A percentile compares a stretch with the other conserved stretches of the same genome.
Evolutionary conservation across 2,329 filamentous ascomycete genomes (phyloP).

Genomic region (Akanthomyces muscarius): DNA sequence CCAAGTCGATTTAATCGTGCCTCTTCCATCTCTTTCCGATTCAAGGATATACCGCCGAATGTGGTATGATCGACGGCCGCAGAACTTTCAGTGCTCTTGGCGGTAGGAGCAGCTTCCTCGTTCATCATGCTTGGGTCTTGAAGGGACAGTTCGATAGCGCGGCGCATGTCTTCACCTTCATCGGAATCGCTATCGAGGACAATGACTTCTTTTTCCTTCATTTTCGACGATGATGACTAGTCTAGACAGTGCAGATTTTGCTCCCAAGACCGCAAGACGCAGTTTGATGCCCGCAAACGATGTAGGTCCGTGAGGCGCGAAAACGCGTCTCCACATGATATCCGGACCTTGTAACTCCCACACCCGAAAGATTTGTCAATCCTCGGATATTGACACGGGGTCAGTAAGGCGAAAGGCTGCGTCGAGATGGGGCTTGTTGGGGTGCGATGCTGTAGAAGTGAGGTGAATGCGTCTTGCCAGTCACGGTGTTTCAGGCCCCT

Average conservation of each 20-base stretch:
- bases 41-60: constrained; percentile 50
- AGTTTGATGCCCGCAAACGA: neutral
- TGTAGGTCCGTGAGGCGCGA: neutral
- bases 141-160: constrained; percentile 58
- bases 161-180: constrained; percentile 57
- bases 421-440: neutral
- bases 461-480: neutral
- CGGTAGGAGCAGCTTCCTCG: constrained; percentile 7
- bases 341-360: neutral
- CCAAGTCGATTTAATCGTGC: constrained; percentile 69
- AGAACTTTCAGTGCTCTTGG: neutral
- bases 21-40: constrained; percentile 81
- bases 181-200: constrained; percentile 35
- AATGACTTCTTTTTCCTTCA: constrained; percentile 25
- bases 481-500: neutral
- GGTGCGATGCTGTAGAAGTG: neutral
- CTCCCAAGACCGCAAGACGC: neutral
- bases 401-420: neutral
- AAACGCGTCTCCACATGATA: constrained; percentile 12
- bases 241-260: neutral
- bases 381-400: neutral
- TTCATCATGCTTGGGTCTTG: constrained; percentile 24
- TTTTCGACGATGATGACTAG: constrained; percentile 1
- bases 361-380: neutral
- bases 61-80: neutral